phyloP scores from a whole-genome alignment of 1,284 basidiomycete genomes.

The Trichosporon sp. region DNA sequence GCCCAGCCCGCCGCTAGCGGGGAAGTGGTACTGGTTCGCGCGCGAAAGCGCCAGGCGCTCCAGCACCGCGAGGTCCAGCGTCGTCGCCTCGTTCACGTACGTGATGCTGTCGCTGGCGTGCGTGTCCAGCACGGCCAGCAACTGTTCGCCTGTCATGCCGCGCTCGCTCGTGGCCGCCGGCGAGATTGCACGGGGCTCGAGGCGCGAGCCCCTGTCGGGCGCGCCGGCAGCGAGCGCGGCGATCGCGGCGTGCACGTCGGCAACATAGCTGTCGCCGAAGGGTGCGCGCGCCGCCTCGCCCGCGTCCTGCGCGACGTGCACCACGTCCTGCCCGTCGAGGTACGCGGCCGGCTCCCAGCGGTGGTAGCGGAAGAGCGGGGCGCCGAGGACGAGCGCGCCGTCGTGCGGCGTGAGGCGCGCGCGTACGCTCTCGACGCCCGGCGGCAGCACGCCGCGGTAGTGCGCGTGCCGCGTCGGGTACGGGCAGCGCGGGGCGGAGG shows the following conservation, averaged over 20 bases:
- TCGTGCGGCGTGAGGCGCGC: slow-evolving; percentile 9
- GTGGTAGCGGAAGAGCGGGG: slow-evolving; percentile 16
- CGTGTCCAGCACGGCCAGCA: slow-evolving; percentile 6
- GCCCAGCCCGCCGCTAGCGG: slow-evolving; percentile 15
- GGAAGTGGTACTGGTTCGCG: slow-evolving; percentile 14
- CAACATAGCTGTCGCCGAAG: slow-evolving; percentile 12
- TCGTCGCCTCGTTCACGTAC: slow-evolving; percentile 19
- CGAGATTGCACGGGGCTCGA: neutral
- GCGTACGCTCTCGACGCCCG: slow-evolving; percentile 10
- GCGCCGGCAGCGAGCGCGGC: neutral
- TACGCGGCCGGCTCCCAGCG: slow-evolving; percentile 15
- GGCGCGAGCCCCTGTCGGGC: neutral
- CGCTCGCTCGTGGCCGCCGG: neutral
- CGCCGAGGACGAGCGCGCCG: slow-evolving; percentile 13
- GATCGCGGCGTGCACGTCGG: slow-evolving; percentile 1
- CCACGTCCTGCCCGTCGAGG: slow-evolving; percentile 1
- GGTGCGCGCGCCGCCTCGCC: slow-evolving; percentile 16
- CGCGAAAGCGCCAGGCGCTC: slow-evolving; percentile 1
- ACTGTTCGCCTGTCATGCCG: slow-evolving; percentile 9
- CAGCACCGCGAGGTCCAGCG: slow-evolving; percentile 9
- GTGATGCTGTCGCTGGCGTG: neutral
- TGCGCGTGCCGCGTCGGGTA: slow-evolving; percentile 12
- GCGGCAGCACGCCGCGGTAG: slow-evolving; percentile 12
- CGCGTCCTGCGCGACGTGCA: slow-evolving; percentile 13
- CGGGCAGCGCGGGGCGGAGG: slow-evolving; percentile 10